These are phyloP conservation scores for Taphrina pruni DNA, from an alignment of 1,139 yeast genomes.

Conservation along the genomic window DNA sequence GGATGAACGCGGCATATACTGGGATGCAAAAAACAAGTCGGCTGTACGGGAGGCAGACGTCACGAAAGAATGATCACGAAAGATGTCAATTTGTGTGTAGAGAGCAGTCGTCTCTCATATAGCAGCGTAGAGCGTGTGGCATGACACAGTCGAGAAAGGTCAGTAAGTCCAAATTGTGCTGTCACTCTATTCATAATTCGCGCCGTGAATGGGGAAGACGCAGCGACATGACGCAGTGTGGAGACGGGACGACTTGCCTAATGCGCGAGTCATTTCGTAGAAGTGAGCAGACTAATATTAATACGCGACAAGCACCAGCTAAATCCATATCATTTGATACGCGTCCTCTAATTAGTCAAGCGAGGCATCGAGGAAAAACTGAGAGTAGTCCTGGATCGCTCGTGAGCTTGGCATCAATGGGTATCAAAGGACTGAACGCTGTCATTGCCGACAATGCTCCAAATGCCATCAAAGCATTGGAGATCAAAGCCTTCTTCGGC, in stretches of 20 bases:
- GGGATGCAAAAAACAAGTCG: conserved; percentile 15
- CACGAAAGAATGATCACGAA: too few relatives aligned
- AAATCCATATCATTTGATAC: too few relatives aligned
- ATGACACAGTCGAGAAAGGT: too few relatives aligned
- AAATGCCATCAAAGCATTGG: conserved; percentile 72
- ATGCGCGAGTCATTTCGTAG: background rate
- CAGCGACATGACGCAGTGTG: background rate
- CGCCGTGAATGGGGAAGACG: too few relatives aligned
- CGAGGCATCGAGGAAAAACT: too few relatives aligned
- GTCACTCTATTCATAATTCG: too few relatives aligned
- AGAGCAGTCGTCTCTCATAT: background rate
- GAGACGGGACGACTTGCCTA: background rate
- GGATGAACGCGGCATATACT: conserved; percentile 23
- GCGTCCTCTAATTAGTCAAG: too few relatives aligned
- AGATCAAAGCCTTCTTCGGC: conserved; percentile 85
- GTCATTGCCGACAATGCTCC: conserved; percentile 91
- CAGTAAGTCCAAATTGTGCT: too few relatives aligned
- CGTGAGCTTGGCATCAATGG: conserved; percentile 6
- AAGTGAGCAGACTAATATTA: background rate
- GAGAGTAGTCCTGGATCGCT: background rate
- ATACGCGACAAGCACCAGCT: background rate
- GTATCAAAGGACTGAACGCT: conserved; percentile 65
- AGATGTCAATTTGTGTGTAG: too few relatives aligned
- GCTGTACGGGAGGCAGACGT: too few relatives aligned
- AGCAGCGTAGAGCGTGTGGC: background rate